Evolutionary conservation across 352 stramenopile genomes (phyloP), one percentile per base, ranked within the genome.

Genomic region (Synura sp.): DNA sequence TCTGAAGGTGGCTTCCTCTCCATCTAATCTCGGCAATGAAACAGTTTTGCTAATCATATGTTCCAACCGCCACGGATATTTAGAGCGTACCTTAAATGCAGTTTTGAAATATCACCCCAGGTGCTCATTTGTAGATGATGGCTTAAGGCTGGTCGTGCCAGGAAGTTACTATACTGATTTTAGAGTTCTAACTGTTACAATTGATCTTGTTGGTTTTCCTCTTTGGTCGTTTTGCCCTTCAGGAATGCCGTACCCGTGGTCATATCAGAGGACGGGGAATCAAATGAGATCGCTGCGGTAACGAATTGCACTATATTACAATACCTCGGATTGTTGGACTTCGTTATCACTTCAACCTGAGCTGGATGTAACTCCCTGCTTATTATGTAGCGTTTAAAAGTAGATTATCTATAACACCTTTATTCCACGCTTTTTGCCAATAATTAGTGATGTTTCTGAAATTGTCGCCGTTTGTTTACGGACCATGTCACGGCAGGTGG

Each of bases 231-330:
- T 59, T 44, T 82, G 79, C 57, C 77, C 25, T 86, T 82, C 80
- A 81, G 81, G 33, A 82, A 84, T 31, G 83, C 84, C 9, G 85
- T 87, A 38, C 85, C 87, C 9, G 82, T 94, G 22, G 79, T 93
- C 17, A 75, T 94, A 63, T 92, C 87, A 14, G 85, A 93, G 81
- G 90, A 94, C 85, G 89, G 89, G 36, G n/a, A 82, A 17, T 76
- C 86, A 29, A 1, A 38, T 15, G 59, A 71, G n/a, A 85, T 92
- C 25, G 69, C 77, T 44, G 33, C 33, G 3, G 82, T 90, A 7
- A 84, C 91, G 34, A 78, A 22, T 57, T 53, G 41, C 1, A n/a
- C n/a, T n/a, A n/a, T n/a, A n/a, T n/a, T n/a, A n/a, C n/a, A n/a
- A n/a, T n/a, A n/a, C n/a, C n/a, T n/a, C n/a, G n/a, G n/a, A n/a